Evolutionary conservation across 108 stramenopile genomes (phyloP), one percentile per base, ranked within the genome.

Genomic region (Fragilariopsis cylindrus): DNA sequence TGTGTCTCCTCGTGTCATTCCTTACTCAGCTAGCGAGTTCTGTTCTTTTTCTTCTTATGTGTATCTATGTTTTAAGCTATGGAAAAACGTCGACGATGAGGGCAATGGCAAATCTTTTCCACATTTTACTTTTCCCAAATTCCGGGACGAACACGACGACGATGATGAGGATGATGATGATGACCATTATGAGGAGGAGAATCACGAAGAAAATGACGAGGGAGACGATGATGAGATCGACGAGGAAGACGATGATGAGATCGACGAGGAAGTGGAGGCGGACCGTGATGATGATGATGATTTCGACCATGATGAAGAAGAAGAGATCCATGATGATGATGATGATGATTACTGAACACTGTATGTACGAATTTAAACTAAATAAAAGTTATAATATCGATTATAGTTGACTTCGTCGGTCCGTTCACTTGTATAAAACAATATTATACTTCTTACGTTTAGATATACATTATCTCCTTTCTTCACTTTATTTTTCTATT

Each of bases 51-150:
- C 30, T 30, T 30, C 30, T 2, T 30, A 30, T 30, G 30, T 0
- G 30, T 30, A 30, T 30, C 30, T 2, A 30, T 30, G 30, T 30
- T 30, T 30, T 0, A 30, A 30, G n/a, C 9, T 60, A 8, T 60
- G 58, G 58, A 60, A 60, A 60, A 60, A 60, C 1, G 58, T 40
- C 15, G 41, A 60, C 4, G 39, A 60, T 40, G 58, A 18, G 41
- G 11, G 58, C 58, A 40, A 53, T 1, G 52, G 30, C 30, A 30
- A 30, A 30, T 30, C 30, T 30, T 30, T 30, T 30, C 30, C 30
- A 30, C 30, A 30, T 30, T 30, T 30, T 30, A 30, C 30, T 30
- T 30, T 30, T 30, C 30, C 30, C 30, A 30, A 30, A 30, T 30
- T 30, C 30, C 30, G 30, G 57, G 57, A 57, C 19, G 57, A 57